These are phyloP conservation scores for Malus fusca DNA, from an alignment of 306 rosid genomes.

Conservation along the genomic window DNA sequence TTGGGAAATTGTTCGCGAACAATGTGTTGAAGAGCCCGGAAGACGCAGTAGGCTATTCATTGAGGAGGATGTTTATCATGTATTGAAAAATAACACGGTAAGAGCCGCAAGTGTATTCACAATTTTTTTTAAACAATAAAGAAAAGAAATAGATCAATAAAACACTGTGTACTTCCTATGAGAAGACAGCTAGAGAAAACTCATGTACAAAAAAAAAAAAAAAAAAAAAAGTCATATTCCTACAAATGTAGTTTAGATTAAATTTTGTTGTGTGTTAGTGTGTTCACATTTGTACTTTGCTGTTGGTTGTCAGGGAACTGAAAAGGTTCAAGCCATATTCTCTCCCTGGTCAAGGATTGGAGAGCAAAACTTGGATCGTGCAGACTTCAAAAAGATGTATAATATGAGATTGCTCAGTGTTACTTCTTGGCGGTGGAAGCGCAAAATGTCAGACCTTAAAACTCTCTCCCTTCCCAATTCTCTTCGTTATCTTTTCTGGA, in stretches of 20 bases:
- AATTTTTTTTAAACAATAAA: too few relatives aligned
- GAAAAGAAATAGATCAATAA: too few relatives aligned
- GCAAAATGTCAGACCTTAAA: too few relatives aligned
- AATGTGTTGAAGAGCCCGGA: too few relatives aligned
- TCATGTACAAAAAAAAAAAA: not conserved
- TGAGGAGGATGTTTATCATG: too few relatives aligned
- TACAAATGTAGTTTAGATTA: not conserved
- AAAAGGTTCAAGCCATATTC: not conserved
- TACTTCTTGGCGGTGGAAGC: too few relatives aligned
- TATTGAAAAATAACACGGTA: not conserved
- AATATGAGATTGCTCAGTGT: too few relatives aligned
- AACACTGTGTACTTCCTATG: too few relatives aligned
- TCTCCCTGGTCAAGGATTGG: not conserved
- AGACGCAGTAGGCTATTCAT: too few relatives aligned
- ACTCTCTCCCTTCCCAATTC: not conserved
- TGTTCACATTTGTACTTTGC: not conserved
- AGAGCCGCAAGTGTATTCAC: not conserved
- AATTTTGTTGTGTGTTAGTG: not conserved
- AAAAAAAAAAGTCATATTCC: not conserved
- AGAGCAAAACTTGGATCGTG: not conserved
- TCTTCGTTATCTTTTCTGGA: not conserved
- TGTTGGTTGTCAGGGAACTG: not conserved
- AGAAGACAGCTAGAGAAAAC: too few relatives aligned
- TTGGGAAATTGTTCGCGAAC: too few relatives aligned
- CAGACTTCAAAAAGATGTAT: not conserved